Percentiles rank a stretch among this genome's conserved stretches.
These are phyloP conservation scores for Cladophialophora exuberans DNA, from an alignment of 2,329 filamentous ascomycete genomes.

Conservation along the genomic window DNA sequence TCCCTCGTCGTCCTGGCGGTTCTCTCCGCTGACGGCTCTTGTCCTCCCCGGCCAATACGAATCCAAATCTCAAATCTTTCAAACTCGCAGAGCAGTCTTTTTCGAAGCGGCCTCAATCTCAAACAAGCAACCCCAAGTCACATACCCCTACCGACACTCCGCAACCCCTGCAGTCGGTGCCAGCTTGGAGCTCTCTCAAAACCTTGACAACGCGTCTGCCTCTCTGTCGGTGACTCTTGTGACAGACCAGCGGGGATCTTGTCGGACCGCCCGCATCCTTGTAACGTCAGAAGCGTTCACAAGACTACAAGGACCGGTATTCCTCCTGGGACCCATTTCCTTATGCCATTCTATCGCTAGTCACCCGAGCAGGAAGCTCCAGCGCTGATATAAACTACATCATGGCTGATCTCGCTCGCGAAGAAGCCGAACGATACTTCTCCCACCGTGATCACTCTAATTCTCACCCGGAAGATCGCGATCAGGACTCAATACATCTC, in stretches of 20 bases:
- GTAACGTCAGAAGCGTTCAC: no score
- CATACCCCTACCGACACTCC: no score
- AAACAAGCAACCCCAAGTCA: no score
- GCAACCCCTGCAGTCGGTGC: no score
- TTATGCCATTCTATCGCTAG: neutral
- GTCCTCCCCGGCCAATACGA: neutral
- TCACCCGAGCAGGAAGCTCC: slow-evolving; percentile 1
- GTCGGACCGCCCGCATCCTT: neutral
- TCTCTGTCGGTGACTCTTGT: neutral
- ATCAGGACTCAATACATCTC: slow-evolving; percentile 26
- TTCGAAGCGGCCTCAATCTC: neutral
- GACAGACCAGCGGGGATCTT: neutral
- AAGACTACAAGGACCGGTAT: no score
- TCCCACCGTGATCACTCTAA: slow-evolving; percentile 40
- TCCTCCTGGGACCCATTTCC: slow-evolving; percentile 1
- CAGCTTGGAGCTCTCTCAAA: no score
- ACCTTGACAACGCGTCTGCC: neutral
- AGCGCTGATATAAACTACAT: slow-evolving; percentile 34
- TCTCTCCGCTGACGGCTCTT: neutral
- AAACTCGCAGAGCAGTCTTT: neutral
- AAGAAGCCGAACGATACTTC: slow-evolving; percentile 51
- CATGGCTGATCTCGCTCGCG: slow-evolving; percentile 48
- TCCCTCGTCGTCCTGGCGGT: slow-evolving; percentile 5
- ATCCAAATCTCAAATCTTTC: neutral
- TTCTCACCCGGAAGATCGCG: slow-evolving; percentile 49